Evolutionary conservation across 140 eudicot species (phyloP).

Genomic region (Flaveria floridana): DNA sequence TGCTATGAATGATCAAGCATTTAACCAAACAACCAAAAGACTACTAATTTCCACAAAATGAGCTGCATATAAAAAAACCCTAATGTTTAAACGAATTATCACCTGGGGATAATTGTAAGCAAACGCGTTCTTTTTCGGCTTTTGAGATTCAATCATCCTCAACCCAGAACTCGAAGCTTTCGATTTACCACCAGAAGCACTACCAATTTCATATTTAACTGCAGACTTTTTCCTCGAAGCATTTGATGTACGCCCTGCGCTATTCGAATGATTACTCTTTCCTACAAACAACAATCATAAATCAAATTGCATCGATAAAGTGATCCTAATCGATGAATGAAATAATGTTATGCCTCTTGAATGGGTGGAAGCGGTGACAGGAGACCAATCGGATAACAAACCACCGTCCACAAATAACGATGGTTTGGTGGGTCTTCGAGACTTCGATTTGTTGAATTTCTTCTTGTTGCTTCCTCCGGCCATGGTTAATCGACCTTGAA

Average conservation of each 20-base stretch:
- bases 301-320: neutral
- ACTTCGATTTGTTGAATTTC: conserved; percentile 40
- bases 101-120: conserved; percentile 58
- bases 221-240: conserved; percentile 40
- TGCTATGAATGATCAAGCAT: neutral
- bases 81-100: neutral
- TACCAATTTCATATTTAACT: conserved; percentile 30
- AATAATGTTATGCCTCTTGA: conserved; percentile 42
- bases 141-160: conserved; percentile 32
- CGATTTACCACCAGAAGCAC: conserved; percentile 32
- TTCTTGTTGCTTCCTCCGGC: conserved; percentile 56
- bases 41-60: neutral
- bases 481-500: conserved; percentile 32
- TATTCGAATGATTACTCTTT: conserved; percentile 30
- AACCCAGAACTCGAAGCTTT: conserved; percentile 31
- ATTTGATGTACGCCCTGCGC: conserved; percentile 24
- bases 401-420: conserved; percentile 71
- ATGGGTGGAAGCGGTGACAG: conserved; percentile 42
- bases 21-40: neutral
- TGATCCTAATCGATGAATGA: neutral
- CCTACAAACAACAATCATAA: conserved; percentile 20
- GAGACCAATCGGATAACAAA: conserved; percentile 60
- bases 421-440: conserved; percentile 33
- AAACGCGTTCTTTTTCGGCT: conserved; percentile 42
- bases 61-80: neutral